phyloP scores from a whole-genome alignment of 371 early-diverging fungal species.

The Haplosporangium sp. region DNA sequence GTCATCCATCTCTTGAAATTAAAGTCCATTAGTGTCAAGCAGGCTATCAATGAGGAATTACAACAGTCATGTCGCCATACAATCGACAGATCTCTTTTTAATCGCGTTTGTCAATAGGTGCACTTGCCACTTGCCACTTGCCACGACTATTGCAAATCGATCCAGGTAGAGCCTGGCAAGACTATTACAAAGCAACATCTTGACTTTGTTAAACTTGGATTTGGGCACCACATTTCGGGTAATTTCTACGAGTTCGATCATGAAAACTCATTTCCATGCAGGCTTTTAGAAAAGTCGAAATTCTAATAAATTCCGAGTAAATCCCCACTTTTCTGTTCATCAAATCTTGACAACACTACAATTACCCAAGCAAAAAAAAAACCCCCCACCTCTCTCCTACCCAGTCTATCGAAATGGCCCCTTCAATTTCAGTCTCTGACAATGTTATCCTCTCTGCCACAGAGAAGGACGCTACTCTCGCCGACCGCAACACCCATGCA shows the following conservation, averaged over 20 bases:
- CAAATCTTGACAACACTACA: neutral
- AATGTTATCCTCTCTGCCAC: slow-evolving; percentile 37
- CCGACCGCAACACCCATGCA: slow-evolving; percentile 54
- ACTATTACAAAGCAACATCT: too few species aligned
- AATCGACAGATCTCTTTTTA: slow-evolving; percentile 12
- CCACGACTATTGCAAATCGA: too few species aligned
- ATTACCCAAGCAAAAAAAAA: neutral
- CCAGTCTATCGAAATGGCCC: slow-evolving; percentile 18
- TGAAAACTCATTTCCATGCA: too few species aligned
- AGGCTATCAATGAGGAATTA: too few species aligned
- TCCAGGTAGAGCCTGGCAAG: too few species aligned
- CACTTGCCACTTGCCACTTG: neutral
- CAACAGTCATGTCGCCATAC: slow-evolving; percentile 35
- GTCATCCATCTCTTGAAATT: slow-evolving; percentile 20
- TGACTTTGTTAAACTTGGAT: too few species aligned
- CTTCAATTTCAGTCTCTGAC: slow-evolving; percentile 12
- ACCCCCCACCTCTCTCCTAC: neutral
- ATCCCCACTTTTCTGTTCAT: neutral
- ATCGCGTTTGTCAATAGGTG: neutral
- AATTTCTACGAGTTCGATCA: too few species aligned
- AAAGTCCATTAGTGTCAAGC: neutral
- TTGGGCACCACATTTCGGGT: too few species aligned
- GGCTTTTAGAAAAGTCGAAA: neutral
- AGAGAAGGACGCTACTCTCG: slow-evolving; percentile 39
- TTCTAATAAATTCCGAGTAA: neutral